Evolutionary conservation across 805 yeast genomes (phyloP), one percentile per base, ranked within the genome.

Genomic region (Hanseniaspora vineae): DNA sequence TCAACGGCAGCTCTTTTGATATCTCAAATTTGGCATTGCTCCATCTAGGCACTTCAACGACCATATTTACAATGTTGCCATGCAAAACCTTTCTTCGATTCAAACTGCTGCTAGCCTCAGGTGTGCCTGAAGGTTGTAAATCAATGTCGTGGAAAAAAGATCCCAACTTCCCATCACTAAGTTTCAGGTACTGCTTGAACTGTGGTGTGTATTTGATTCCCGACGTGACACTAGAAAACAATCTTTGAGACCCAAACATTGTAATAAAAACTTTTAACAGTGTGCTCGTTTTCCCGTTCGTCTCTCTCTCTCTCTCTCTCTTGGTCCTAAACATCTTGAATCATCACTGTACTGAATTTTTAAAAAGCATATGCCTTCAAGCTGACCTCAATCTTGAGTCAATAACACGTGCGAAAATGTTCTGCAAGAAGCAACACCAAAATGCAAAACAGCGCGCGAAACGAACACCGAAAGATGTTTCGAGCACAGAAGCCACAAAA

Each of bases 31-130:
- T 92, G 55, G 97, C 97, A 66, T 92, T 92, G 62, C 95, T 77
- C 97, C 97, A 90, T 69, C 97, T 84, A 65, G 98, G 98, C 56
- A 92, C 88, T 71, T 92, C 98, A 54, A 92, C 97, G 59, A 92
- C 75, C 84, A 86, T 82, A 15, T 48, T 48, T 29, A 45, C 42
- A 15, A 48, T n/a, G 14, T 37, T 42, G 3, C 18, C 31, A 59
- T 6, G 6, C 14, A 33, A 5, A 5, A 5, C 37, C 14, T 14
- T n/a, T 5, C 37, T 33, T 13, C 15, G 4, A 14, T n/a, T 10
- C 9, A 4, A 10, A 23, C 29, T 23, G 37, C 15, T 33, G 3
- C 9, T 33, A n/a, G 37, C 15, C 5, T 3, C 37, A 6, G 15
- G 37, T n/a, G 15, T 14, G 4, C 14, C n/a, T n/a, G 12, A 13